Evolutionary conservation across 345 rosid genomes (phyloP), one percentile per base, ranked within the genome.

Genomic region (Salix udensis): DNA sequence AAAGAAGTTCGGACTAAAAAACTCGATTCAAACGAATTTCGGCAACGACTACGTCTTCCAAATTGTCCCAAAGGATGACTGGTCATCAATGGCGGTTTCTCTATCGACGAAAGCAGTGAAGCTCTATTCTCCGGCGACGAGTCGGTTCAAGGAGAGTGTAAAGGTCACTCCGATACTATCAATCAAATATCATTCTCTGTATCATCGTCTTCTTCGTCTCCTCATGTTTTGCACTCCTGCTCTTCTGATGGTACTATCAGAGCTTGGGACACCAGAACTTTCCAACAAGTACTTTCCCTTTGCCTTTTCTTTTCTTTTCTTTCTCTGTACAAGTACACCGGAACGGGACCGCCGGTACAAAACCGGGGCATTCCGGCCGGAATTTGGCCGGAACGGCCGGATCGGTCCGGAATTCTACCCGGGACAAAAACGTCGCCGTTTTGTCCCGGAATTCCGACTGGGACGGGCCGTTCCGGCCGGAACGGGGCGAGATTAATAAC

Each of bases 41-140:
- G 1, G 94, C 76, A 88, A 84, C 72, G 94, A 93, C 76, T 96
- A 93, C 75, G 92, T 93, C 78, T 93, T 96, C 87, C 93, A 96
- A 84, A 89, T 96, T 30, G 88, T 81, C 67, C 88, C 97, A 75
- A 91, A 87, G 86, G 75, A 85, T 74, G 97, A 94, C 84, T 91
- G 97, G 94, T 65, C 94, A 21, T 87, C 92, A 76, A 89, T 96
- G 88, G 99, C 92, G 72, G 98, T 92, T 37, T 96, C 99, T 34
- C 78, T 96, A 79, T 96, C 99, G 24, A 91, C 88, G 11, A 90
- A 93, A 75, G 58, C 82, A 1, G 94, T 96, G 74, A 92, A 93
- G 82, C 83, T 93, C 53, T 96, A 92, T 87, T 96, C 97, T 44
- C 97, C 98, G 70, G 76, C 61, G 74, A 93, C 96, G 97, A 24